phyloP scores from a whole-genome alignment of 164 flowering plant species.

The Litsea cubeba region DNA sequence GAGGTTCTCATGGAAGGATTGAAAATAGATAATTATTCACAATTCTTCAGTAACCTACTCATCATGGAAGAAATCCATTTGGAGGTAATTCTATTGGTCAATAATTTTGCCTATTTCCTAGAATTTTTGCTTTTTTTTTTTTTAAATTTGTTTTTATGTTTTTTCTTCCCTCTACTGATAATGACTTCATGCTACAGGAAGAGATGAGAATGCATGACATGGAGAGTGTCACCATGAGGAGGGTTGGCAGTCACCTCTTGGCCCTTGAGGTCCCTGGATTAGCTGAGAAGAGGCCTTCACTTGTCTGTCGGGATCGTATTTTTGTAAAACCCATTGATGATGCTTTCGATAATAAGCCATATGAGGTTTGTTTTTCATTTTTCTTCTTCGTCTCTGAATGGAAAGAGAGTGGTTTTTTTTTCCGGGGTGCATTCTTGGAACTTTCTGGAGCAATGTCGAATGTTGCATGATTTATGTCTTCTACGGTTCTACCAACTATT shows the following conservation, averaged over 20 bases:
- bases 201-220: conserved; percentile 75
- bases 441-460: background rate
- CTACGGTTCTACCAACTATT: too few relatives aligned
- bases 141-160: background rate
- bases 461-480: background rate
- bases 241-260: conserved; percentile 36
- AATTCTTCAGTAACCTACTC: conserved; percentile 54
- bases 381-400: background rate
- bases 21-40: conserved; percentile 39
- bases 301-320: conserved; percentile 69
- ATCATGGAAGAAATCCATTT: conserved; percentile 79
- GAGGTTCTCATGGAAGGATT: conserved; percentile 50
- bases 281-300: conserved; percentile 95
- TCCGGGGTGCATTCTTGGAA: too few relatives aligned
- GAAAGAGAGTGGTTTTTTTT: background rate
- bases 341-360: conserved; percentile 25
- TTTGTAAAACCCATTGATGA: conserved; percentile 42
- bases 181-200: conserved; percentile 43
- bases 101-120: background rate
- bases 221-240: conserved; percentile 60
- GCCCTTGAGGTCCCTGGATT: conserved; percentile 85
- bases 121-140: background rate
- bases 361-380: conserved; percentile 39
- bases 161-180: background rate
- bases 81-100: conserved; percentile 49